phyloP scores from a whole-genome alignment of 1,284 basidiomycete genomes.

The Mycosarcoma mackinlayi region DNA sequence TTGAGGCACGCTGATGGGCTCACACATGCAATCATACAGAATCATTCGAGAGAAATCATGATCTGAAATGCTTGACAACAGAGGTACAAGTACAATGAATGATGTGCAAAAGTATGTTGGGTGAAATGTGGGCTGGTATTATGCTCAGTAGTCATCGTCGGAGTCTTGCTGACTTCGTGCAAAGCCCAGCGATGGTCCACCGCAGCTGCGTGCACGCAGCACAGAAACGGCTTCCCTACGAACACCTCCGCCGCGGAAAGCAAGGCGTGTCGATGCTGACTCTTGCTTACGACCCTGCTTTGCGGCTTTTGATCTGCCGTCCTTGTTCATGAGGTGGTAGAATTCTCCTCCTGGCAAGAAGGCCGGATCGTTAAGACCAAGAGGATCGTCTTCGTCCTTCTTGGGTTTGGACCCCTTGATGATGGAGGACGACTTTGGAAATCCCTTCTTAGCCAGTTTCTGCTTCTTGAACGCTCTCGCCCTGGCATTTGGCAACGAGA shows the following conservation, averaged over 20 bases:
- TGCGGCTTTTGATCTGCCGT: conserved; percentile 20
- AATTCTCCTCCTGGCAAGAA: conserved; percentile 61
- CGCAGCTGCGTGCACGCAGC: conserved; percentile 33
- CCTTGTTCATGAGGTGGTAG: conserved; percentile 42
- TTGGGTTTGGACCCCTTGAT: conserved; percentile 12
- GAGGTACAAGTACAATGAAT: conserved; percentile 29
- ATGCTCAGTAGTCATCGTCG: conserved; percentile 29
- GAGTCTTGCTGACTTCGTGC: conserved; percentile 38
- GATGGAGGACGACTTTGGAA: conserved; percentile 6
- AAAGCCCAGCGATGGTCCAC: conserved; percentile 42
- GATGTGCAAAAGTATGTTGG: background rate
- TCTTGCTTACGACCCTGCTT: conserved; percentile 18
- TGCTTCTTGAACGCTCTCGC: conserved; percentile 56
- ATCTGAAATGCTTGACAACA: no score
- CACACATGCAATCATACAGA: background rate
- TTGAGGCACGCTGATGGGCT: conserved; percentile 17
- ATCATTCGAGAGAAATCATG: no score
- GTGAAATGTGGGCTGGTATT: background rate
- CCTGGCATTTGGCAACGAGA: conserved; percentile 50
- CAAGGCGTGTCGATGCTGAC: conserved; percentile 22
- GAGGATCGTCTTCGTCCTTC: conserved; percentile 57
- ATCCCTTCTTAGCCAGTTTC: conserved; percentile 14
- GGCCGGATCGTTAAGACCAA: conserved; percentile 62
- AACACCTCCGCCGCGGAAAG: conserved; percentile 36
- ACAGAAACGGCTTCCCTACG: conserved; percentile 44